Evolutionary conservation across 371 early-diverging fungal species (phyloP).

Genomic region (Mortierella sp.): DNA sequence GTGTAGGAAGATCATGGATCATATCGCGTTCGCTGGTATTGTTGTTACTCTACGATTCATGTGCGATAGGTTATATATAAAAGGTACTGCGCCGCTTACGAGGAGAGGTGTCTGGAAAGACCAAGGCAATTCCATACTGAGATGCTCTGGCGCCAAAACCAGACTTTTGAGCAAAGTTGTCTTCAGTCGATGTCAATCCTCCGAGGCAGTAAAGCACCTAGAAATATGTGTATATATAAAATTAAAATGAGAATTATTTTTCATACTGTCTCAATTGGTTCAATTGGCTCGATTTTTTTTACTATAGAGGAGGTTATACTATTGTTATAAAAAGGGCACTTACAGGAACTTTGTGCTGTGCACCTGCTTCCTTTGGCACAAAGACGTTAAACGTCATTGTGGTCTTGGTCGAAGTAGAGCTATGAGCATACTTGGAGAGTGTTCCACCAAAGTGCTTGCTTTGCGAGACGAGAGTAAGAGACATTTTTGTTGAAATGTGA

Average conservation of each 20-base stretch:
- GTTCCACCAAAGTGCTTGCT: conserved; percentile 75
- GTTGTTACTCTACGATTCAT: too few species aligned
- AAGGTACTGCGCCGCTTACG: conserved; percentile 57
- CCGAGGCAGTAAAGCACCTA: conserved; percentile 73
- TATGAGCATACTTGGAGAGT: conserved; percentile 80
- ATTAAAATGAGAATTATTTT: neutral
- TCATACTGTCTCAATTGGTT: neutral
- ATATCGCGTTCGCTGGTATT: neutral
- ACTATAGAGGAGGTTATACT: too few species aligned
- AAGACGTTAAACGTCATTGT: conserved; percentile 82
- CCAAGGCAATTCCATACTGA: conserved; percentile 76
- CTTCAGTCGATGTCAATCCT: conserved; percentile 86
- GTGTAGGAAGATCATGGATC: neutral
- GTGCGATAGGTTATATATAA: neutral
- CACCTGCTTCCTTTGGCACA: conserved; percentile 68
- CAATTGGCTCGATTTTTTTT: conserved; percentile 3
- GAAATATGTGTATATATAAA: too few species aligned
- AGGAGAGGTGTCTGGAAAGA: conserved; percentile 92
- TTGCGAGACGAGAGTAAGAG: conserved; percentile 36
- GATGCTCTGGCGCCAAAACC: conserved; percentile 81
- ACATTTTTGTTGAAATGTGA: conserved; percentile 8
- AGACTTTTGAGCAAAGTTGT: conserved; percentile 89
- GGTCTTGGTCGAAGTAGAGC: conserved; percentile 71
- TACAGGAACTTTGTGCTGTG: conserved; percentile 67
- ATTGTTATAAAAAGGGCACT: neutral